These are phyloP conservation scores for Monosporozyma yasuniensis DNA, from an alignment of 805 yeast species.

Conservation along the genomic window DNA sequence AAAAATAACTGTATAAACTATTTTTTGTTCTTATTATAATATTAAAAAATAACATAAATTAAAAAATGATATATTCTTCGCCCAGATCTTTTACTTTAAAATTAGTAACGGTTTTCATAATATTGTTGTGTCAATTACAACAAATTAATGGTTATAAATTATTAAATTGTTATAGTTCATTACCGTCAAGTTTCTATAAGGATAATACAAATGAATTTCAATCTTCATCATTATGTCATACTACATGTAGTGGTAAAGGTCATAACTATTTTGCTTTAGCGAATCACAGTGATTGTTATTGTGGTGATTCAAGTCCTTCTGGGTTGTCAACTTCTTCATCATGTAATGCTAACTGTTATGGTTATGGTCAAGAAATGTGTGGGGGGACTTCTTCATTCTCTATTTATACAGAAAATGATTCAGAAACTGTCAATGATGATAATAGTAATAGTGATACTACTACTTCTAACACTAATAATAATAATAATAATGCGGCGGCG, in stretches of 20 bases:
- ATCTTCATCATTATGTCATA: slow-evolving; percentile 21
- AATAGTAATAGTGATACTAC: slow-evolving; percentile 2
- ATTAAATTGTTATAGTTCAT: slow-evolving; percentile 22
- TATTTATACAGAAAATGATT: slow-evolving; percentile 33
- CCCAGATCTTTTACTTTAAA: not conserved
- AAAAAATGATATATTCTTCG: not conserved
- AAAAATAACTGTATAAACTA: no score
- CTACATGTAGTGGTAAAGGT: slow-evolving; percentile 14
- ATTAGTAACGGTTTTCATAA: not conserved
- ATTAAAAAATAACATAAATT: not conserved
- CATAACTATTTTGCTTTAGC: slow-evolving; percentile 25
- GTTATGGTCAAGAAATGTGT: slow-evolving; percentile 51
- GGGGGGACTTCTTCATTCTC: slow-evolving; percentile 48
- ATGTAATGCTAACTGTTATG: slow-evolving; percentile 39
- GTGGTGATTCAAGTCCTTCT: slow-evolving; percentile 24
- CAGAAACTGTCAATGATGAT: slow-evolving; percentile 1
- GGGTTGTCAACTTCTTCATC: slow-evolving; percentile 7
- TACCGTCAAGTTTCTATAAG: slow-evolving; percentile 24
- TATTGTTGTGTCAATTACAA: not conserved
- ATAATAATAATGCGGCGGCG: no score
- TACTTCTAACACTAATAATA: slow-evolving; percentile 1
- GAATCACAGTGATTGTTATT: slow-evolving; percentile 25
- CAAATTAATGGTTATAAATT: slow-evolving; percentile 10
- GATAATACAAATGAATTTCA: slow-evolving; percentile 21
- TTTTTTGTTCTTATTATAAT: no score